Evolutionary conservation across 306 rosid genomes (phyloP).

Genomic region (Erythrophleum fordii): DNA sequence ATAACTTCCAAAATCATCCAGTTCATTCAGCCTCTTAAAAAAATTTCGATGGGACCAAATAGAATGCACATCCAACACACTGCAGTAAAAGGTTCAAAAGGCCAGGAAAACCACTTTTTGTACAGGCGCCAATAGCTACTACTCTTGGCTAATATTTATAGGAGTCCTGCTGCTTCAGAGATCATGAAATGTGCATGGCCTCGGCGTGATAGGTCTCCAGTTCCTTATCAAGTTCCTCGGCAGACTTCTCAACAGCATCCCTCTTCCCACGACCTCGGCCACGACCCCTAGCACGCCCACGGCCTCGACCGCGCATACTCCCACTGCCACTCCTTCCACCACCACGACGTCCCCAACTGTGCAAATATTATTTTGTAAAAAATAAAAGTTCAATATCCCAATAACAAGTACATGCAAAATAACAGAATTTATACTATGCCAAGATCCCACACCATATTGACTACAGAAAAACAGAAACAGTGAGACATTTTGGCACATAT

Average conservation of each 20-base stretch:
- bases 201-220: conserved; percentile 85
- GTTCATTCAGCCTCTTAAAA: not conserved
- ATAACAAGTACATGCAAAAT: not conserved
- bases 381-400: not conserved
- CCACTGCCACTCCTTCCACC: conserved; percentile 54
- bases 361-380: not conserved
- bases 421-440: not conserved
- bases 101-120: conserved; percentile 42
- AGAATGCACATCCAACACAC: conserved; percentile 6
- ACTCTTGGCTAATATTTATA: conserved; percentile 18
- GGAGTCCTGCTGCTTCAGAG: conserved; percentile 1
- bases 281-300: conserved; percentile 42
- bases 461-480: not conserved
- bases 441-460: not conserved
- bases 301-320: conserved; percentile 41
- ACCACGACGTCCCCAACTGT: conserved; percentile 57
- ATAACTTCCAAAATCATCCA: not conserved
- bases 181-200: conserved; percentile 51
- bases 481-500: not conserved
- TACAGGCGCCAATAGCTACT: conserved; percentile 43
- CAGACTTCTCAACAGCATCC: conserved; percentile 66
- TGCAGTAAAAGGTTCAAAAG: not conserved
- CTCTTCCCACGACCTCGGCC: conserved; percentile 67
- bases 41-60: not conserved
- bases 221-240: conserved; percentile 82